Percentiles rank a stretch among this genome's conserved stretches.
Conservation (phyloP, 176 grass and related monocot species). For the Thinopyrum elongatum region DNA sequence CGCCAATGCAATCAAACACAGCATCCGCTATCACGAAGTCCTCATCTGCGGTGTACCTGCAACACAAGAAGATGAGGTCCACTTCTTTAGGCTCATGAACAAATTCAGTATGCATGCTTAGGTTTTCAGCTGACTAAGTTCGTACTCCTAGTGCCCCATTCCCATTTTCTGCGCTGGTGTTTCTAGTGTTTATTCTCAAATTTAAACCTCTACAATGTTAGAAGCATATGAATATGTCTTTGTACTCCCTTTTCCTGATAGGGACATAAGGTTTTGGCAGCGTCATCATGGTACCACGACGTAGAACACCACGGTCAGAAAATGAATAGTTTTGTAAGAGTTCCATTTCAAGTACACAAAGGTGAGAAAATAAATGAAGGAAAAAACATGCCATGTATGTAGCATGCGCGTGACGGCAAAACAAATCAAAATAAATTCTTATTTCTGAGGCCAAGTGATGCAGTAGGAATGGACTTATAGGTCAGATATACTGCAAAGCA, state of each 20-base stretch:
- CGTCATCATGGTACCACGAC: not conserved
- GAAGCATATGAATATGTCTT: not conserved
- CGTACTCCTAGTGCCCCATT: not conserved
- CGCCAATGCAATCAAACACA: constrained; percentile 88
- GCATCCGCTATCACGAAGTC: constrained; percentile 73
- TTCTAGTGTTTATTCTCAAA: not conserved
- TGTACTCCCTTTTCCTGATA: not conserved
- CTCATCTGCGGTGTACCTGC: constrained; percentile 85
- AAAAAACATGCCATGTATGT: not conserved
- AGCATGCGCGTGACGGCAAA: not conserved
- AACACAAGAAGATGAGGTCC: not conserved
- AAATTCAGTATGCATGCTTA: not conserved
- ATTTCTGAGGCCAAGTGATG: constrained; percentile 1
- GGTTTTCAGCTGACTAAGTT: not conserved
- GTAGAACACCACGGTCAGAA: not conserved
- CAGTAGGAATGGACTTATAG: not conserved
- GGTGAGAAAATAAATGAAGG: not conserved
- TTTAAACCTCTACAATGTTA: not conserved
- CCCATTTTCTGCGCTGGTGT: not conserved
- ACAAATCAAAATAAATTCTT: not conserved
- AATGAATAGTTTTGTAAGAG: not conserved
- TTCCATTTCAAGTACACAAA: not conserved
- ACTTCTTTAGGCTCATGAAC: not conserved
- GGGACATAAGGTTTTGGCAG: not conserved
- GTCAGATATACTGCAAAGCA: not conserved